Evolutionary conservation across 1,139 yeast genomes (phyloP).

Genomic region (Blastobotrys elegans): DNA sequence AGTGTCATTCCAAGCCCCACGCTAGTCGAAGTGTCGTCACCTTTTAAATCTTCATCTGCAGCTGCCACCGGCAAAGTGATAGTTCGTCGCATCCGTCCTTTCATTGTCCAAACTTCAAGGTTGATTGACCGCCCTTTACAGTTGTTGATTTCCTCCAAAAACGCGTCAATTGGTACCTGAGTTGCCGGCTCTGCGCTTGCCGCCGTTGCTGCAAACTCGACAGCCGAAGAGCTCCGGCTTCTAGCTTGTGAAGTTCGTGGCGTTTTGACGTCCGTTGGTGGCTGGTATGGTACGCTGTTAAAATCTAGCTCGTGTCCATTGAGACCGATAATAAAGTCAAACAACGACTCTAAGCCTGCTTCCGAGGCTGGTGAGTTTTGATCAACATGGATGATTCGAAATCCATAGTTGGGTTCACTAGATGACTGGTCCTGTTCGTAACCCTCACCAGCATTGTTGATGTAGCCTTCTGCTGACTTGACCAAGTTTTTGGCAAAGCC

Average conservation of each 20-base stretch:
- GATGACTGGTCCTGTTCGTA: conserved; percentile 3
- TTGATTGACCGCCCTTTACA: conserved; percentile 39
- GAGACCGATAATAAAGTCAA: conserved; percentile 75
- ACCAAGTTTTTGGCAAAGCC: conserved; percentile 85
- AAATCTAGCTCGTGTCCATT: conserved; percentile 56
- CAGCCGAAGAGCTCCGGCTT: not conserved
- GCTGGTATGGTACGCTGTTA: not conserved
- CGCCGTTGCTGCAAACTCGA: conserved; percentile 15
- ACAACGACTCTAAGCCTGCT: conserved; percentile 70
- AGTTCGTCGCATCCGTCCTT: conserved; percentile 68
- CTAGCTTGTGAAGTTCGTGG: conserved; percentile 2
- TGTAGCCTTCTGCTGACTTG: conserved; percentile 57
- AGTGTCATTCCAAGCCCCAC: conserved; percentile 56
- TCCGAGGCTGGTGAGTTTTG: conserved; percentile 40
- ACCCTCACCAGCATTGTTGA: conserved; percentile 16
- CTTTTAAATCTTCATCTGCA: no score
- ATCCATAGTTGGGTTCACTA: conserved; percentile 40
- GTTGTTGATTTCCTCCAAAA: conserved; percentile 27
- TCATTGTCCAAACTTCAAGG: conserved; percentile 80
- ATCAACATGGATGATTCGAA: conserved; percentile 50
- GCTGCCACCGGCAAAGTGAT: conserved; percentile 35
- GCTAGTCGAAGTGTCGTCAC: conserved; percentile 14
- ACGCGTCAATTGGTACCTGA: conserved; percentile 27
- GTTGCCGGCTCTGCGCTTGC: conserved; percentile 17
- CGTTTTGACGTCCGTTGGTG: conserved; percentile 1